Percentiles rank a stretch among this genome's conserved stretches.
Evolutionary conservation across 2,329 filamentous ascomycete species (phyloP).

Genomic region (Neofusicoccum kwambonambiense): DNA sequence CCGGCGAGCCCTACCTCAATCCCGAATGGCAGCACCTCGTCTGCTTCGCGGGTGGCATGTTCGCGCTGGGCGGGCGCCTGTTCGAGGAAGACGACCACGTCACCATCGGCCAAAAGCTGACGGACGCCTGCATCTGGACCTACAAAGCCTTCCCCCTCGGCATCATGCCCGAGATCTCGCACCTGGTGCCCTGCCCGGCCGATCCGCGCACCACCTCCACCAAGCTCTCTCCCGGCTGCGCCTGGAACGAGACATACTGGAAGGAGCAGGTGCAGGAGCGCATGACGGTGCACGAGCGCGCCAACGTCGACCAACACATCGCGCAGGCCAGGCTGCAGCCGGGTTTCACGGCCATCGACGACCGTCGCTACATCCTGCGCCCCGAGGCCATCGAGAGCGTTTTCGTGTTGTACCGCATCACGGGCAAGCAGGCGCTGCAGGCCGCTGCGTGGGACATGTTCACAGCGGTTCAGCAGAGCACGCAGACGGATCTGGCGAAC

Average conservation of each 20-base stretch:
- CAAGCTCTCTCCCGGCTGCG: conserved; percentile 34
- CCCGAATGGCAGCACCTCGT: conserved; percentile 58
- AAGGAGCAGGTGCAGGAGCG: conserved; percentile 37
- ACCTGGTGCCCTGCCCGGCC: conserved; percentile 50
- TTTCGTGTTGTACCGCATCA: conserved; percentile 60
- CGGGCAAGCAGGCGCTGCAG: conserved; percentile 50
- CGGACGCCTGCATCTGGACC: conserved; percentile 63
- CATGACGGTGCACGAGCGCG: conserved; percentile 27
- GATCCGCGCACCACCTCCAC: not conserved
- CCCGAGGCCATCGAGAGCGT: conserved; percentile 63
- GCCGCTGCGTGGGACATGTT: conserved; percentile 53
- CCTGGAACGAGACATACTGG: conserved; percentile 56
- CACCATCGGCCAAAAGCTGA: conserved; percentile 56
- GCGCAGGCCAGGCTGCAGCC: conserved; percentile 40
- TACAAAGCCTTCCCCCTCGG: conserved; percentile 57
- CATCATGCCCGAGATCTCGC: conserved; percentile 62
- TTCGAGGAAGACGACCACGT: conserved; percentile 57
- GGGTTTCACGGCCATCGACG: conserved; percentile 45
- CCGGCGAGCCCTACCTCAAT: conserved; percentile 32
- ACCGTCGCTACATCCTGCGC: conserved; percentile 48
- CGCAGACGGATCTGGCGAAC: conserved; percentile 46
- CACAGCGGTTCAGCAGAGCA: conserved; percentile 43
- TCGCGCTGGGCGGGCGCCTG: conserved; percentile 58
- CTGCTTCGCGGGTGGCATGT: conserved; percentile 64
- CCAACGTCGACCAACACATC: conserved; percentile 36